A percentile compares a stretch with the other conserved stretches of the same genome.
phyloP scores from a whole-genome alignment of 768 basidiomycete species.

The Kwoniella bestiolae region DNA sequence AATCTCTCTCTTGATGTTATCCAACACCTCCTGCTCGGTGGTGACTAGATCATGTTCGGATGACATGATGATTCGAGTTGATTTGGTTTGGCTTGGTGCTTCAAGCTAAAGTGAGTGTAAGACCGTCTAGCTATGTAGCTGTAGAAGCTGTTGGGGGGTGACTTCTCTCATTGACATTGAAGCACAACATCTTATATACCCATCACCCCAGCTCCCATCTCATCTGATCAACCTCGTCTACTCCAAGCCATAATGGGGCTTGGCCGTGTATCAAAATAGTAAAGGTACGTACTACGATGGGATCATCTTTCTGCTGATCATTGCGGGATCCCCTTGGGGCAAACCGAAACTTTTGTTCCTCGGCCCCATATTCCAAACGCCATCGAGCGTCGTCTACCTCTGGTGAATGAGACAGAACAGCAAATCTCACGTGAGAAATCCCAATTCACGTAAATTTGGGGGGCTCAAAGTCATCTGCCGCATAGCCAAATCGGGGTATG shows the following conservation, averaged over 20 bases:
- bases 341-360: background rate
- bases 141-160: too few species aligned
- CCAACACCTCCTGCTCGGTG: constrained; percentile 20
- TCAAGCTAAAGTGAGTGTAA: background rate
- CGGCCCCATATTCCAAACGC: background rate
- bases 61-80: too few species aligned
- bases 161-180: too few species aligned
- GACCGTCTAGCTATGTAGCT: background rate
- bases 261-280: too few species aligned
- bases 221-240: too few species aligned
- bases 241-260: background rate
- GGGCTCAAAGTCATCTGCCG: background rate
- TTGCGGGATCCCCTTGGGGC: constrained; percentile 13
- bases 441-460: background rate
- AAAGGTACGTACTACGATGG: background rate
- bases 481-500: too few species aligned
- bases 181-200: too few species aligned
- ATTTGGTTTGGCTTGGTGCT: too few species aligned
- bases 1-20: constrained; percentile 18
- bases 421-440: background rate
- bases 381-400: background rate
- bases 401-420: background rate
- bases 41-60: constrained; percentile 15
- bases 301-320: background rate
- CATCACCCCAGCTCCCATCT: too few species aligned